A percentile compares a stretch with the other conserved stretches of the same genome.
Conservation (phyloP, 768 basidiomycete species). For the Lactifluus volemus region DNA sequence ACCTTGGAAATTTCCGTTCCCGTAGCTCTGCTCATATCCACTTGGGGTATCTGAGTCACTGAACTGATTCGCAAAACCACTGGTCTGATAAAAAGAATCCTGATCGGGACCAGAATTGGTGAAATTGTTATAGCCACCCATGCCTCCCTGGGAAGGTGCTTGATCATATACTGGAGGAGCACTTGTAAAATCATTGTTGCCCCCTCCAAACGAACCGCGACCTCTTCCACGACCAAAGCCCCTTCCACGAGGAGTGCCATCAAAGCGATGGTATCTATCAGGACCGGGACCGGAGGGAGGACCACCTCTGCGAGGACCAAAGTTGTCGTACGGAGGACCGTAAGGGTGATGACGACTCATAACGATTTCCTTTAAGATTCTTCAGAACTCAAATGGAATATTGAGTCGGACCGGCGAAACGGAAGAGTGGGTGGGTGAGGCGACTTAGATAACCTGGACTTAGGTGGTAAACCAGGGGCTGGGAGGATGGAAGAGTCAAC, state of each 20-base stretch:
- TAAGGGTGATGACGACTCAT: slow-evolving; percentile 94
- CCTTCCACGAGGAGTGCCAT: slow-evolving; percentile 47
- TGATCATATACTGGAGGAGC: slow-evolving; percentile 54
- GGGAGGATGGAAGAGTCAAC: slow-evolving; percentile 5
- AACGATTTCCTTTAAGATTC: slow-evolving; percentile 13
- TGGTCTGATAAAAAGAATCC: slow-evolving; percentile 63
- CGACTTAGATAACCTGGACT: slow-evolving; percentile 5
- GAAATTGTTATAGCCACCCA: slow-evolving; percentile 64
- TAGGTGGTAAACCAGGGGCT: background rate
- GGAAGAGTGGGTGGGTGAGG: slow-evolving; percentile 8
- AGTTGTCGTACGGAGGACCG: slow-evolving; percentile 30
- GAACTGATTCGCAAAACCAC: slow-evolving; percentile 50
- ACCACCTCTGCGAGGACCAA: slow-evolving; percentile 20
- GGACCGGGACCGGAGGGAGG: slow-evolving; percentile 21
- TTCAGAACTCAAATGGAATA: slow-evolving; percentile 22
- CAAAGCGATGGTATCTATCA: slow-evolving; percentile 27
- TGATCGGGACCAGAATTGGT: slow-evolving; percentile 42
- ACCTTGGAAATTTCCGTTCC: slow-evolving; percentile 62
- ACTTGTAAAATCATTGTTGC: slow-evolving; percentile 39
- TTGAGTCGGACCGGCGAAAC: slow-evolving; percentile 12
- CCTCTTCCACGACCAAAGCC: slow-evolving; percentile 71
- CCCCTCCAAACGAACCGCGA: slow-evolving; percentile 46
- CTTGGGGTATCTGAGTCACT: slow-evolving; percentile 36
- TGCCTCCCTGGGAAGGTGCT: slow-evolving; percentile 50
- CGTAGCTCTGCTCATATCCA: slow-evolving; percentile 49